Evolutionary conservation across 2,329 filamentous ascomycete genomes (phyloP).

Genomic region (Xylariales sp.): DNA sequence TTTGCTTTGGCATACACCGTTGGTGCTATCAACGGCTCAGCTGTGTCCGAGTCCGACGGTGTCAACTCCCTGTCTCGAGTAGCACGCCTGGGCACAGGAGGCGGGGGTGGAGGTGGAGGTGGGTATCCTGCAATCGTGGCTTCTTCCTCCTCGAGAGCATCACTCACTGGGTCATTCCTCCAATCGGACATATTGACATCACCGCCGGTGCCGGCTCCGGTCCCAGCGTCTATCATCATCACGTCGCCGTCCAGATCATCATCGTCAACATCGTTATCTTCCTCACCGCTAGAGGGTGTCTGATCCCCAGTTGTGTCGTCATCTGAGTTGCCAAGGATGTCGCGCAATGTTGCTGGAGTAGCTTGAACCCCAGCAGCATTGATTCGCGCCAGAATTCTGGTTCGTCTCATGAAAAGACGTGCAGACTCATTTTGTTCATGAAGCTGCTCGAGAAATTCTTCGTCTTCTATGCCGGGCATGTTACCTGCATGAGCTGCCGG

Average conservation of each 20-base stretch:
- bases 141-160: constrained; percentile 70
- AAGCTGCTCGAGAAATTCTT: constrained; percentile 57
- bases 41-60: constrained; percentile 68
- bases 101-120: constrained; percentile 60
- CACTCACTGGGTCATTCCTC: constrained; percentile 46
- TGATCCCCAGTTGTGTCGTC: constrained; percentile 34
- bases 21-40: constrained; percentile 60
- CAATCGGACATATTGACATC: constrained; percentile 46
- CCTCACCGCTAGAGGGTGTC: constrained; percentile 33
- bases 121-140: constrained; percentile 74
- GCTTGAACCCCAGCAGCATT: constrained; percentile 10
- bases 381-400: constrained; percentile 25
- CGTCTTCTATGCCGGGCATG: constrained; percentile 75
- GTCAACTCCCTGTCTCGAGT: constrained; percentile 57
- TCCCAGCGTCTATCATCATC: constrained; percentile 55
- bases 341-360: constrained; percentile 18
- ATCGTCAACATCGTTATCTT: constrained; percentile 59
- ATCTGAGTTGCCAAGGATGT: constrained; percentile 38
- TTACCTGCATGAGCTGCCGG: constrained; percentile 73
- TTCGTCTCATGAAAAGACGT: constrained; percentile 31
- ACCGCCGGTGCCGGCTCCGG: constrained; percentile 35
- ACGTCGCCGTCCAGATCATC: constrained; percentile 51
- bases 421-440: constrained; percentile 26
- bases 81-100: constrained; percentile 40
- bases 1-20: constrained; percentile 60